A percentile compares a stretch with the other conserved stretches of the same genome.
These are phyloP conservation scores for Poronia punctata DNA, from an alignment of 495 filamentous ascomycete genomes.

Conservation along the genomic window DNA sequence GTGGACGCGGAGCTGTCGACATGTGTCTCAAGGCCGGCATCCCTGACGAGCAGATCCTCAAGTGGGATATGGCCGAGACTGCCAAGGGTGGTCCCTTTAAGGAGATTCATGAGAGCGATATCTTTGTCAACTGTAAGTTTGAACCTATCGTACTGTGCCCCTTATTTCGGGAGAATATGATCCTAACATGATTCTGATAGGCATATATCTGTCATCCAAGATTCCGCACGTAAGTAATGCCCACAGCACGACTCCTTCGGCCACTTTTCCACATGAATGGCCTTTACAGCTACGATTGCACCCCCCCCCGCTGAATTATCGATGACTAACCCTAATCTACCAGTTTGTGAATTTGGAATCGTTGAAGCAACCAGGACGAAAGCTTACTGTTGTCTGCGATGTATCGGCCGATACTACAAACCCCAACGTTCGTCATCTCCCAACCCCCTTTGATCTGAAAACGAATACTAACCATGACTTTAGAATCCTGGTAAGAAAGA, in stretches of 20 bases:
- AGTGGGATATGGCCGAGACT: constrained; percentile 96
- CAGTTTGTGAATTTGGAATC: constrained; percentile 67
- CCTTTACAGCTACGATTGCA: too few species aligned
- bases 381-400: constrained; percentile 81
- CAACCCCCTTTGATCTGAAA: background rate
- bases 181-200: constrained; percentile 2
- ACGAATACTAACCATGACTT: constrained; percentile 1
- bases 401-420: constrained; percentile 74
- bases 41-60: constrained; percentile 62
- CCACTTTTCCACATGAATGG: constrained; percentile 16
- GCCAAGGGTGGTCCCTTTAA: constrained; percentile 73
- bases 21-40: constrained; percentile 71
- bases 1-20: constrained; percentile 79
- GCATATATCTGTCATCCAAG: constrained; percentile 15
- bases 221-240: constrained; percentile 14
- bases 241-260: background rate
- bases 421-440: constrained; percentile 44
- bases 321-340: constrained; percentile 44
- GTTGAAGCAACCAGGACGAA: constrained; percentile 60
- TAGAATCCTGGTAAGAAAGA: constrained; percentile 10
- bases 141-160: background rate
- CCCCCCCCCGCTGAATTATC: background rate
- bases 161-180: background rate
- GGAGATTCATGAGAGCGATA: constrained; percentile 73
- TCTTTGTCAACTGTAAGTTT: constrained; percentile 71